A percentile compares a stretch with the other conserved stretches of the same genome.
These are phyloP conservation scores for Xerocomellus dryophilus DNA, from an alignment of 768 basidiomycete species.

Conservation along the genomic window DNA sequence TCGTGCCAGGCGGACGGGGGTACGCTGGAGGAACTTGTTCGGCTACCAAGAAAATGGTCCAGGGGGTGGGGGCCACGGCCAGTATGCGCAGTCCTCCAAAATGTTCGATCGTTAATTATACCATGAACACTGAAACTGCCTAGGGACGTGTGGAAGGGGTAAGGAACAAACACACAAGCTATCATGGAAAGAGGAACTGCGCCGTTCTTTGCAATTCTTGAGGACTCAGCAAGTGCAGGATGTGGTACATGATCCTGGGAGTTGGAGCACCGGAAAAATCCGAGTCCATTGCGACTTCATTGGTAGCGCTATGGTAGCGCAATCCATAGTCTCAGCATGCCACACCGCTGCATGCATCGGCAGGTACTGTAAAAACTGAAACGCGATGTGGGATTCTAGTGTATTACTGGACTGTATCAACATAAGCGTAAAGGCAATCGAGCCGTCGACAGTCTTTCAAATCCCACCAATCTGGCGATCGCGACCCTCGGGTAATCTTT, in stretches of 20 bases:
- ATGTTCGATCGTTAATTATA: not conserved
- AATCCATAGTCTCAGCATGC: too few species aligned
- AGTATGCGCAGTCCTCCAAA: not conserved
- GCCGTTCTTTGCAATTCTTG: not conserved
- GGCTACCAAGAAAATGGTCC: not conserved
- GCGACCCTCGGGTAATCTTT: conserved; percentile 67
- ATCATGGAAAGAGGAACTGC: not conserved
- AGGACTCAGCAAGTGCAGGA: not conserved
- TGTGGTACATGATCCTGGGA: not conserved
- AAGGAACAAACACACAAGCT: too few species aligned
- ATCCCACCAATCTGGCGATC: conserved; percentile 29
- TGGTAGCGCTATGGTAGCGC: too few species aligned
- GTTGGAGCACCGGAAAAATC: too few species aligned
- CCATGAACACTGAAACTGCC: not conserved
- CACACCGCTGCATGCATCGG: too few species aligned
- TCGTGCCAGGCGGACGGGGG: not conserved
- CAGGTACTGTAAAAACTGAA: not conserved
- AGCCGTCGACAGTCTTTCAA: not conserved
- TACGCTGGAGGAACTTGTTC: not conserved
- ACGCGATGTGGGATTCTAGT: not conserved
- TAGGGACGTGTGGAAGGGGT: not conserved
- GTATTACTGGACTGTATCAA: conserved; percentile 3
- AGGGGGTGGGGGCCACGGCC: not conserved
- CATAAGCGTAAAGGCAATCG: not conserved
- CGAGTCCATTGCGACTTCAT: too few species aligned